These are phyloP conservation scores for Plantago lanceolata DNA, from an alignment of 305 asterid genomes.

Conservation along the genomic window DNA sequence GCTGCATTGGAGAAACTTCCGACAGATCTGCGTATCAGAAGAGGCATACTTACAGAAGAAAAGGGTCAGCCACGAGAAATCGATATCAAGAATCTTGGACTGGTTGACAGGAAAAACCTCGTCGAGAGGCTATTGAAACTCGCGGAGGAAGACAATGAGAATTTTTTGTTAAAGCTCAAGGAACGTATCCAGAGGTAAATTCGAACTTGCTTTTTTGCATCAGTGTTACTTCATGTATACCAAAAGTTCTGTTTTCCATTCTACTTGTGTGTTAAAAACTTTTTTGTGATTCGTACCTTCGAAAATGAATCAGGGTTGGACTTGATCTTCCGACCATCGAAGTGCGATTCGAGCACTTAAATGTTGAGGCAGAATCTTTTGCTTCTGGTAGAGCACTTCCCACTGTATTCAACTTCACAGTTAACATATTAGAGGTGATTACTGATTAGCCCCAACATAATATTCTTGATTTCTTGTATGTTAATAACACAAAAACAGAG, in stretches of 20 bases:
- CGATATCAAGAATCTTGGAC: constrained; percentile 61
- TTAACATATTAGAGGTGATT: constrained; percentile 78
- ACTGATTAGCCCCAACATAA: constrained; percentile 31
- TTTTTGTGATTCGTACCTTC: not conserved
- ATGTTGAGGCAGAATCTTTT: constrained; percentile 70
- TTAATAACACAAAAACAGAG: not conserved
- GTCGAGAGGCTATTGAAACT: constrained; percentile 60
- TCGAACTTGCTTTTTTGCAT: constrained; percentile 1
- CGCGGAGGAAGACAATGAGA: constrained; percentile 85
- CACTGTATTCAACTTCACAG: constrained; percentile 69
- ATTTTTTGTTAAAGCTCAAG: constrained; percentile 69
- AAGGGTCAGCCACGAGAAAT: constrained; percentile 58
- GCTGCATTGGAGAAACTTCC: constrained; percentile 89
- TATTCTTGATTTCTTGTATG: not conserved
- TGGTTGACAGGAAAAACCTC: constrained; percentile 57
- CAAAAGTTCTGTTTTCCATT: not conserved
- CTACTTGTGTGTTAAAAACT: not conserved
- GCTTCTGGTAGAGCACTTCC: constrained; percentile 84
- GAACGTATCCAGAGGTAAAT: constrained; percentile 65
- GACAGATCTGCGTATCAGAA: constrained; percentile 57
- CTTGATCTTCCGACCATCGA: constrained; percentile 77
- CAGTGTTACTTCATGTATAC: not conserved
- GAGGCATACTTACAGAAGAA: constrained; percentile 64
- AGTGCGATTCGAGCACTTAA: constrained; percentile 83
- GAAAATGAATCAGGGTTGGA: constrained; percentile 58